phyloP scores from a whole-genome alignment of 1,284 basidiomycete genomes.

The Ceratobasidium papillatum region DNA sequence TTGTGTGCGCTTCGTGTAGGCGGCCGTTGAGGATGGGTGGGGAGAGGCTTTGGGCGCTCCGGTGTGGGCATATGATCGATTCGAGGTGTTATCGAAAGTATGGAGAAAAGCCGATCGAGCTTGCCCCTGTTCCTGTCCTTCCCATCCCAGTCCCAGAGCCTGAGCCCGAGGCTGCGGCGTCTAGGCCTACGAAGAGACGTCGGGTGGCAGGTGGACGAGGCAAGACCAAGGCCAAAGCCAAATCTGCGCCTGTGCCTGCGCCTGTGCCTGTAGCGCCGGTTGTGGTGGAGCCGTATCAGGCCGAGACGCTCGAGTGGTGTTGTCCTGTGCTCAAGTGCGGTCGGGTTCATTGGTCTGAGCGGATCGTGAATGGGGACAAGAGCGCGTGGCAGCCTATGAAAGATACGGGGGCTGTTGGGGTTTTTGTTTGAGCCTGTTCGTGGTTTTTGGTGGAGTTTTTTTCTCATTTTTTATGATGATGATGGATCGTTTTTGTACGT shows the following conservation, averaged over 20 bases:
- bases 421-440: slow-evolving; percentile 11
- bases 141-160: neutral
- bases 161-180: neutral
- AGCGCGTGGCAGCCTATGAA: slow-evolving; percentile 16
- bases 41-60: slow-evolving; percentile 5
- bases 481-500: neutral
- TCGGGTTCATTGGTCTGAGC: slow-evolving; percentile 9
- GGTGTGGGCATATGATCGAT: slow-evolving; percentile 35
- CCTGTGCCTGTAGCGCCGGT: neutral
- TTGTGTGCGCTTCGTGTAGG: slow-evolving; percentile 20
- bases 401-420: slow-evolving; percentile 7
- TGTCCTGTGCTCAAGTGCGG: slow-evolving; percentile 1
- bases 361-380: neutral
- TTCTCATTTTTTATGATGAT: no score
- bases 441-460: no score
- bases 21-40: slow-evolving; percentile 26
- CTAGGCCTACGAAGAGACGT: neutral
- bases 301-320: slow-evolving; percentile 10
- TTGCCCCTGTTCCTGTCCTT: neutral
- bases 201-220: neutral
- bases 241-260: neutral
- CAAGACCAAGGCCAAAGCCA: neutral
- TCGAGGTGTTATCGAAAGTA: slow-evolving; percentile 20
- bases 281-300: neutral
- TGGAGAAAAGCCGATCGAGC: neutral